Base-by-base conservation (phyloP, 2,329 filamentous ascomycete species). In the Alternaria sp. region DNA sequence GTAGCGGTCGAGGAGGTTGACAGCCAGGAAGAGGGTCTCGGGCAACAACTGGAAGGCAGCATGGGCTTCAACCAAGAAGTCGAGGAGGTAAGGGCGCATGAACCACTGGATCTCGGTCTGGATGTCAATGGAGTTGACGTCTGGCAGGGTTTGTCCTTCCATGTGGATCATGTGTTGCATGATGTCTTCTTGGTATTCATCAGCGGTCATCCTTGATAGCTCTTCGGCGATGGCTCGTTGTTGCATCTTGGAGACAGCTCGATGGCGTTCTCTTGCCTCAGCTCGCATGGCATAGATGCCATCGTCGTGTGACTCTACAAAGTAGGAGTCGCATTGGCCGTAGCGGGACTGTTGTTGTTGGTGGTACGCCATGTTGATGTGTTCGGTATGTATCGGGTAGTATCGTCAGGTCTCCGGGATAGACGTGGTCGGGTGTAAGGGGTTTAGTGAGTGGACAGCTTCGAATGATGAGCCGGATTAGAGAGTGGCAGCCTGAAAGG, bases 21-120 rank as follows among this genome's bases (percentile, higher is more conserved):
- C 90, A 32, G 96, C 94, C 61, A 99, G 88, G 85, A 97, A 97
- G 55, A 99, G 87, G 1, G 96, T 99, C 80, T 97, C 93, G 44
- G 96, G 95, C 12, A 98, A 87, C 11, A 99, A 87, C 73, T 93
- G 91, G 83, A 98, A 99, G 65, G 95, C 95, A 70, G 93, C 91
- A 78, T 99, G 96, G 54, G 95, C 96, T 86, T 99, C 96, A 74
- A 98, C 91, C 71, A 99, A 88, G 83, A 99, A 99, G 84, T 99
- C 96, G 78, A 99, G 92, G 36, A 99, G 90, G 81, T 97, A 98
- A 0, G 96, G 96, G 74, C 96, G 87, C 96, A 99, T 99, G 83
- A 96, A 98, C 96, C 96, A 99, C 80, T 98, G 93, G 68, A 99
- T 98, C 86, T 99, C 96, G 70, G 94, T 93, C 83, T 99, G 96